These are phyloP conservation scores for Botrytis aclada DNA, from an alignment of 2,329 filamentous ascomycete species.

Conservation along the genomic window DNA sequence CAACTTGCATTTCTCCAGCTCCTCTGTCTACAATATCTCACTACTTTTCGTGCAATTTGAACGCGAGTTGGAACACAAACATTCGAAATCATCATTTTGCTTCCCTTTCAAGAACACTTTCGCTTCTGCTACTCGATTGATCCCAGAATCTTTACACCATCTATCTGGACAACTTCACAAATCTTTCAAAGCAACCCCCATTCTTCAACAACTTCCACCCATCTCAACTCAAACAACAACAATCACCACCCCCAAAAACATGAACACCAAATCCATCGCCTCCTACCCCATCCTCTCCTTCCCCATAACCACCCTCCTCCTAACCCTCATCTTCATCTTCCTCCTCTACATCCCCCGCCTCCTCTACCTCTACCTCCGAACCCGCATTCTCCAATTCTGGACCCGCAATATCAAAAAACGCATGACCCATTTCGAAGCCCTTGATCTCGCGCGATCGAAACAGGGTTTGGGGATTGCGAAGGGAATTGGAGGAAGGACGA, in stretches of 20 bases:
- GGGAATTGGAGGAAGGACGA: too few species aligned
- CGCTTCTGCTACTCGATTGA: not conserved
- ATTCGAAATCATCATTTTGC: not conserved
- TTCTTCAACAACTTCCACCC: not conserved
- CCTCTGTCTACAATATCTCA: not conserved
- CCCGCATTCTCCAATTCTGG: not conserved
- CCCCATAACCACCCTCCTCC: not conserved
- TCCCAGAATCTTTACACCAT: not conserved
- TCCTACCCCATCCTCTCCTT: not conserved
- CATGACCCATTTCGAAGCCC: not conserved
- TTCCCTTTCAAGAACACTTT: rapidly evolving
- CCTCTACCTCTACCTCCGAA: not conserved
- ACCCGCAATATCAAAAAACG: not conserved
- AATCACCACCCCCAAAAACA: not conserved
- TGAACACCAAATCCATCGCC: not conserved
- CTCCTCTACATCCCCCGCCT: not conserved
- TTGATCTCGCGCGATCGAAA: not conserved
- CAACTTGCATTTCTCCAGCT: not conserved
- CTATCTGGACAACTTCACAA: not conserved
- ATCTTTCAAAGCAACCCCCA: not conserved
- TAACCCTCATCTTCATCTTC: not conserved
- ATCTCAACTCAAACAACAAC: not conserved
- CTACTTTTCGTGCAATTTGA: not conserved
- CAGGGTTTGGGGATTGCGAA: not conserved
- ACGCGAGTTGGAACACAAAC: rapidly evolving